These are phyloP conservation scores for Cytospora piceicola DNA, from an alignment of 2,329 filamentous ascomycete species.

Conservation along the genomic window DNA sequence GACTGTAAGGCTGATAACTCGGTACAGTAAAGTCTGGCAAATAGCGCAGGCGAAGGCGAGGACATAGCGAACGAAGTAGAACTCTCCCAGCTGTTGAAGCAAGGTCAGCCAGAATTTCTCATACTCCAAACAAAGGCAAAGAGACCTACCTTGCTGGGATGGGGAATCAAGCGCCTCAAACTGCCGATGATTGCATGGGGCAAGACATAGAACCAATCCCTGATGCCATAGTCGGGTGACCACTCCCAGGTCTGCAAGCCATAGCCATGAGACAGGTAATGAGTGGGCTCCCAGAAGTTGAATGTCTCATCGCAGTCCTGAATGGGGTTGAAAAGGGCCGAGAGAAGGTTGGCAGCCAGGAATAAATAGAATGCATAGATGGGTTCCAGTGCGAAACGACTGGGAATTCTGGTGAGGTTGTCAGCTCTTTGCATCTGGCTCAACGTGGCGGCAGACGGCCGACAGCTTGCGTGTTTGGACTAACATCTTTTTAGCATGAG, in stretches of 20 bases:
- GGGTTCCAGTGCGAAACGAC: slow-evolving; percentile 68
- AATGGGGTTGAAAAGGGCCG: slow-evolving; percentile 84
- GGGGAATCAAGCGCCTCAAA: slow-evolving; percentile 65
- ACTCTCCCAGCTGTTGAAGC: slow-evolving; percentile 60
- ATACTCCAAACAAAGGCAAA: no score
- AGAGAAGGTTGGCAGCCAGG: slow-evolving; percentile 71
- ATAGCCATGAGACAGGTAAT: slow-evolving; percentile 91
- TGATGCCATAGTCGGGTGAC: slow-evolving; percentile 90
- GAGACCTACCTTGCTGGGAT: slow-evolving; percentile 58
- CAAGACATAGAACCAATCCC: slow-evolving; percentile 89
- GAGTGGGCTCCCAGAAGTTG: slow-evolving; percentile 98
- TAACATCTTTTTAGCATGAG: slow-evolving; percentile 58
- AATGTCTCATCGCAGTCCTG: slow-evolving; percentile 99
- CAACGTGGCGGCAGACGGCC: slow-evolving; percentile 6
- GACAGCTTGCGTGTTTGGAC: slow-evolving; percentile 20
- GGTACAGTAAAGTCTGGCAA: slow-evolving; percentile 81
- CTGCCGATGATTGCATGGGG: slow-evolving; percentile 77
- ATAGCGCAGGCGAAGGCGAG: slow-evolving; percentile 78
- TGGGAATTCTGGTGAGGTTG: slow-evolving; percentile 45
- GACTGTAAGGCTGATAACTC: slow-evolving; percentile 73
- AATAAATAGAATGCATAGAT: slow-evolving; percentile 82
- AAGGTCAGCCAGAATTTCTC: slow-evolving; percentile 5
- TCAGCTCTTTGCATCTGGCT: slow-evolving; percentile 11
- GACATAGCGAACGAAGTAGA: slow-evolving; percentile 81
- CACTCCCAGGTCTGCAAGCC: slow-evolving; percentile 99